A percentile compares a stretch with the other conserved stretches of the same genome.
These are phyloP conservation scores for Lasiosphaeriaceae sp. DNA, from an alignment of 495 filamentous ascomycete species.

Conservation along the genomic window DNA sequence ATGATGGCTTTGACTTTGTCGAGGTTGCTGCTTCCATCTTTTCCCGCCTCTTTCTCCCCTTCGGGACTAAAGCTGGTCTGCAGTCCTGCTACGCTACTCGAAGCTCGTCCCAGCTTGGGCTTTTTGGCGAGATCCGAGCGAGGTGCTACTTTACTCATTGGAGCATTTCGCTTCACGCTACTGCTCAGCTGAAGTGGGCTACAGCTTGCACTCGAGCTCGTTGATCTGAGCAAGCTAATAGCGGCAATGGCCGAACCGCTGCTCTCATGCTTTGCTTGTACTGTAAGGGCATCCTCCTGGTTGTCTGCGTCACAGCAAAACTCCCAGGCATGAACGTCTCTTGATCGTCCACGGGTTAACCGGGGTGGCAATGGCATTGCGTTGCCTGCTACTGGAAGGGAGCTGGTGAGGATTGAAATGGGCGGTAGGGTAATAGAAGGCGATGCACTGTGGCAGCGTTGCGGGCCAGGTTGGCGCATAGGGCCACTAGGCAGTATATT, in stretches of 20 bases:
- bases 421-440: slow-evolving; percentile 46
- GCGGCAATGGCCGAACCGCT: slow-evolving; percentile 67
- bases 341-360: slow-evolving; percentile 62
- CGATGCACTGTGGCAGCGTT: slow-evolving; percentile 52
- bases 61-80: slow-evolving; percentile 43
- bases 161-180: slow-evolving; percentile 56
- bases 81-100: slow-evolving; percentile 64
- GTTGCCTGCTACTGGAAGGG: slow-evolving; percentile 42
- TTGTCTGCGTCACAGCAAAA: slow-evolving; percentile 71
- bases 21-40: slow-evolving; percentile 22
- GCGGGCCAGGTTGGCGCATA: slow-evolving; percentile 49
- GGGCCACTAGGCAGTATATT: slow-evolving; percentile 45
- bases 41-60: slow-evolving; percentile 25
- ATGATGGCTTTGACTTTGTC: slow-evolving; percentile 44
- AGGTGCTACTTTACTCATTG: slow-evolving; percentile 42
- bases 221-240: slow-evolving; percentile 67
- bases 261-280: slow-evolving; percentile 67
- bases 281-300: slow-evolving; percentile 61
- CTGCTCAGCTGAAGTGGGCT: slow-evolving; percentile 44
- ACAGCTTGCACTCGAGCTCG: slow-evolving; percentile 47
- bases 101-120: slow-evolving; percentile 58
- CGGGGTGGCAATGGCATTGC: slow-evolving; percentile 41
- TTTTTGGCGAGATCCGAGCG: slow-evolving; percentile 54
- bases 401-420: slow-evolving; percentile 55
- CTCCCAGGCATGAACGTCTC: slow-evolving; percentile 82